Conservation (phyloP, 164 flowering plant species). For the Malania oleifera region DNA sequence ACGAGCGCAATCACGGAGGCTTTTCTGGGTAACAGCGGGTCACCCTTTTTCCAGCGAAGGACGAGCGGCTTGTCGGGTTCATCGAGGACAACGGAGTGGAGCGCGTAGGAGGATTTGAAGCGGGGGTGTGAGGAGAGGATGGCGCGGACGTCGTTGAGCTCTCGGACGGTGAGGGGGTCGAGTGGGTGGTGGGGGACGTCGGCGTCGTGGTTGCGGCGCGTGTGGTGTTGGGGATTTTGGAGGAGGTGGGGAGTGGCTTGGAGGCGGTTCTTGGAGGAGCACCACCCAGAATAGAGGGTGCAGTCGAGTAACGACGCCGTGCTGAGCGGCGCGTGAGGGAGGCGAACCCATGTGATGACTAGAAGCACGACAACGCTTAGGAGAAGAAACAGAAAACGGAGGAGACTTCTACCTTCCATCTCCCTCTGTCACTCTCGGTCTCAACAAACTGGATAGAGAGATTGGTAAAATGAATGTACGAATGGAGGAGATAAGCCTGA, state of each 20-base stretch:
- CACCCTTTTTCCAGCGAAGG: not conserved
- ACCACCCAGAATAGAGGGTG: conserved; percentile 42
- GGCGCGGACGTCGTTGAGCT: conserved; percentile 48
- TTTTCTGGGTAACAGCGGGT: not conserved
- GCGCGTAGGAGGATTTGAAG: conserved; percentile 32
- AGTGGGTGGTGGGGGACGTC: conserved; percentile 82
- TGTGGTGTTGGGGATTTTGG: conserved; percentile 6
- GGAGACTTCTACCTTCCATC: conserved; percentile 34
- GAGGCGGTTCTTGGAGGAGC: conserved; percentile 46
- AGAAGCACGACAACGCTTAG: conserved; percentile 21
- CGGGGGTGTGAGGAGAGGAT: conserved; percentile 45
- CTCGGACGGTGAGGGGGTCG: conserved; percentile 82
- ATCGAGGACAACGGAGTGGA: conserved; percentile 56
- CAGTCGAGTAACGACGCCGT: conserved; percentile 31
- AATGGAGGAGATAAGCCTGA: too few relatives aligned
- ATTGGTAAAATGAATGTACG: too few relatives aligned
- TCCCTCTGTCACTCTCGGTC: too few relatives aligned
- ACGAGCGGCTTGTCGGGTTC: conserved; percentile 41
- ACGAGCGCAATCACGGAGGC: conserved; percentile 6
- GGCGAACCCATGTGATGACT: conserved; percentile 27
- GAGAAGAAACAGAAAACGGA: conserved; percentile 27
- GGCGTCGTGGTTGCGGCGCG: conserved; percentile 34
- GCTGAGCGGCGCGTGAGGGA: conserved; percentile 25
- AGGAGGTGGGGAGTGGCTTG: conserved; percentile 18
- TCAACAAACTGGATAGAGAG: too few relatives aligned